Base-by-base conservation (phyloP, 495 filamentous ascomycete genomes). In the Cercophora newfieldiana region DNA sequence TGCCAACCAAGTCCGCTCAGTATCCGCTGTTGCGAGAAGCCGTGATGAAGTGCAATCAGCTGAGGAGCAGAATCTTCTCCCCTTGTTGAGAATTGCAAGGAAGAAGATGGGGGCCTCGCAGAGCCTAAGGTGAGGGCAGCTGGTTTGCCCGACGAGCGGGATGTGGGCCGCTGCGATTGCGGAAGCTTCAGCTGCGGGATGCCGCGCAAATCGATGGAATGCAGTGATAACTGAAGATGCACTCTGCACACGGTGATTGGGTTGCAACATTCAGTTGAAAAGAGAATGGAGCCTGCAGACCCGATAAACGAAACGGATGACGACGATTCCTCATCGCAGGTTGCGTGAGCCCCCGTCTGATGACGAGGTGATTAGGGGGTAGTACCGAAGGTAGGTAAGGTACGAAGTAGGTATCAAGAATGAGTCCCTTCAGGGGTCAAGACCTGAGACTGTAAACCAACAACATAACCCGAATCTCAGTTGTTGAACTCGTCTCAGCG, bases 61-160 rank as follows among this genome's bases (percentile, higher is more conserved):
- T 76, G 74, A 82, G 69, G 25, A 59, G 63, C 64, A 72, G 68
- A 74, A 56, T 69, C 67, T 72, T 77, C 69, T 64, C 47, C 57
- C 53, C 44, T 28, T 67, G 22, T 63, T 58, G 18, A 60, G 37
- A 44, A 4, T 44, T 44, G 37, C 37, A 44, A 44, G 37, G 37
- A 44, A 33, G 12, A 44, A 16, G 18, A 44, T 44, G 3, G 37
- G 37, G 10, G 10, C 37, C 12, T 4, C 18, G 4, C 37, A 44
- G 37, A 14, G 37, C 10, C 37, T 14, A 16, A 16, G 37, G 37
- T 16, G 37, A 44, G 37, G 18, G 37, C 37, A 44, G 37, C 37
- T 44, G 37, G 37, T 44, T 44, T 44, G 37, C 4, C 37, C 37
- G 37, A 44, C 2, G 2, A 44, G 37, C 37, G 37, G 37, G 37